Evolutionary conservation across 2,329 filamentous ascomycete genomes (phyloP).

Genomic region (Graphilbum sp.): DNA sequence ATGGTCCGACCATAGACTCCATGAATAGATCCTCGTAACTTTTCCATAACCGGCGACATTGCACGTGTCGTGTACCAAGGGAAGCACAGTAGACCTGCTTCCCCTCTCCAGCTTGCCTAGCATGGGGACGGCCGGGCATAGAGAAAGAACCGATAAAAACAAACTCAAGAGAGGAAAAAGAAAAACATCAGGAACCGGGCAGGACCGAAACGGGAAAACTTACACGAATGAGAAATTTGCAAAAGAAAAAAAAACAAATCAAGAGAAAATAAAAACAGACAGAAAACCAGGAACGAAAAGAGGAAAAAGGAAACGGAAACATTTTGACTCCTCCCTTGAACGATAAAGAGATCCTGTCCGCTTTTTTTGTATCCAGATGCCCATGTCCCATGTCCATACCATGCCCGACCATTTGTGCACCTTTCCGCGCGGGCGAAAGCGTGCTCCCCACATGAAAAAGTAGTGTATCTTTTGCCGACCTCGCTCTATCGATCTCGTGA

Average conservation of each 20-base stretch:
- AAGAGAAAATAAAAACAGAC: not conserved
- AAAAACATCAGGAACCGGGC: too few species aligned
- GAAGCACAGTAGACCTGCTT: slow-evolving; percentile 2
- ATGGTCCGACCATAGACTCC: slow-evolving; percentile 9
- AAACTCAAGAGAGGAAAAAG: slow-evolving; percentile 1
- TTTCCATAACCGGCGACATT: slow-evolving; percentile 8
- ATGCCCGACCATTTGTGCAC: slow-evolving; percentile 12
- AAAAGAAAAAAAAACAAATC: slow-evolving; percentile 1
- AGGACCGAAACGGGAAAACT: too few species aligned
- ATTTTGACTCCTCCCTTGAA: slow-evolving; percentile 7
- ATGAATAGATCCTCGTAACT: slow-evolving; percentile 9
- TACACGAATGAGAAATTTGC: too few species aligned
- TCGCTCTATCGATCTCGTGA: slow-evolving; percentile 10
- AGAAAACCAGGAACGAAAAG: slow-evolving; percentile 4
- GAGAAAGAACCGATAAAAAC: not conserved
- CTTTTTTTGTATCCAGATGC: slow-evolving; percentile 17
- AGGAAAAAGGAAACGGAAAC: slow-evolving; percentile 5
- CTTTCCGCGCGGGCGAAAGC: slow-evolving; percentile 12
- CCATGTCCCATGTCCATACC: slow-evolving; percentile 15
- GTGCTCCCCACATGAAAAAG: slow-evolving; percentile 13
- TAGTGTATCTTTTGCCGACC: slow-evolving; percentile 13
- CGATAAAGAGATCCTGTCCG: slow-evolving; percentile 9
- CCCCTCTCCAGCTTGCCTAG: too few species aligned
- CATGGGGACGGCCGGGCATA: too few species aligned
- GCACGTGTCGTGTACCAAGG: not conserved